Conservation (phyloP, 257 asterid genomes). For the Fraxinus americana region DNA sequence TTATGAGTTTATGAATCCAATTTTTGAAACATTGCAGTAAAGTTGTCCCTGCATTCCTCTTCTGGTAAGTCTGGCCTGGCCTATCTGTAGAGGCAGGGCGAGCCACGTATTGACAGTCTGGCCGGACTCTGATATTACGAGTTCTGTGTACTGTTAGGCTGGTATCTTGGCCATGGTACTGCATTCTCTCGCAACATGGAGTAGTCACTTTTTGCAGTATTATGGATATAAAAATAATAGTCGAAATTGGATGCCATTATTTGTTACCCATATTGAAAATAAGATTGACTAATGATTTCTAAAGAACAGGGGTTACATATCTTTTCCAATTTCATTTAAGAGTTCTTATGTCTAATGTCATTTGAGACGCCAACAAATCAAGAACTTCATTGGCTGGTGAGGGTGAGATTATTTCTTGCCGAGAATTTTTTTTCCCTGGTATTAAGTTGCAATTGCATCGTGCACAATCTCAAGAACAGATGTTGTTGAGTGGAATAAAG, state of each 20-base stretch:
- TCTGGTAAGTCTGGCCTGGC: neutral
- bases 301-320: neutral
- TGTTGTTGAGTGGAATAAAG: slow-evolving; percentile 54
- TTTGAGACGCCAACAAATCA: slow-evolving; percentile 11
- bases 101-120: no score
- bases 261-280: neutral
- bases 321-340: neutral
- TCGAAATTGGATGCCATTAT: no score
- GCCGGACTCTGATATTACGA: no score
- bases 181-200: no score
- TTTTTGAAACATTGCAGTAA: no score
- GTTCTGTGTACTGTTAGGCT: no score
- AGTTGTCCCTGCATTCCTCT: no score
- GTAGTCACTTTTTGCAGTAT: no score
- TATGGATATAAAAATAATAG: no score
- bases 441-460: slow-evolving; percentile 63
- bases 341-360: neutral
- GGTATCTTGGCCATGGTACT: no score
- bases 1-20: neutral
- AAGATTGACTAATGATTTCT: neutral
- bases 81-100: no score
- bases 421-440: slow-evolving; percentile 91
- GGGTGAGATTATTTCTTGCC: slow-evolving; percentile 69
- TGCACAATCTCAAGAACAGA: slow-evolving; percentile 52
- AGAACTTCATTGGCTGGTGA: slow-evolving; percentile 62